Evolutionary conservation across 2,329 filamentous ascomycete genomes (phyloP).

Genomic region (Fusarium sp.): DNA sequence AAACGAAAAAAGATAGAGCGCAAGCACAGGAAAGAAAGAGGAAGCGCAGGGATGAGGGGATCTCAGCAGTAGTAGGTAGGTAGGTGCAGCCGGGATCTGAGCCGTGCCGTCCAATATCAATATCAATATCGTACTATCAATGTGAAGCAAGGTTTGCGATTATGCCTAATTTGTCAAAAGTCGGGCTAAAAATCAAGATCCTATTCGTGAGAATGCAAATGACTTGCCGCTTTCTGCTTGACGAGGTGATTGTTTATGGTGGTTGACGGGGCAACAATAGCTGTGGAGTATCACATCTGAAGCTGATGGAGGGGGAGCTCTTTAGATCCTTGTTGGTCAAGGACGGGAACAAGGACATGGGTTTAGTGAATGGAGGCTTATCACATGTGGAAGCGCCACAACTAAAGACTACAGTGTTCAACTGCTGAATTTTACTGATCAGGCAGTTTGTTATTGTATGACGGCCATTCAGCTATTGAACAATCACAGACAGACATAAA

Average conservation of each 20-base stretch:
- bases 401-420: background rate
- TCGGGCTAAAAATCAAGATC: background rate
- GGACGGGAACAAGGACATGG: constrained; percentile 29
- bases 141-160: constrained; percentile 22
- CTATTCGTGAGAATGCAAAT: constrained; percentile 24
- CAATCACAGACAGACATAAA: constrained; percentile 1
- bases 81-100: constrained; percentile 5
- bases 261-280: constrained; percentile 24
- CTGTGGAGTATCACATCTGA: constrained; percentile 15
- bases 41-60: constrained; percentile 28
- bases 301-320: constrained; percentile 20
- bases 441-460: constrained; percentile 2
- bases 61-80: background rate
- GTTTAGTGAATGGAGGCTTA: background rate
- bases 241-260: constrained; percentile 29
- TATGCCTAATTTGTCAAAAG: constrained; percentile 28
- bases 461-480: background rate
- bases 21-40: constrained; percentile 11
- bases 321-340: constrained; percentile 17
- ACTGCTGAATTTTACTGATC: constrained; percentile 3
- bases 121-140: constrained; percentile 12
- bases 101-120: background rate
- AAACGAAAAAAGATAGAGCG: background rate
- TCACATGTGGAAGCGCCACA: constrained; percentile 34
- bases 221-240: constrained; percentile 34